Percentiles rank a stretch among this genome's conserved stretches.
Conservation (phyloP, 495 filamentous ascomycete genomes). For the Hypoxylon rickii region DNA sequence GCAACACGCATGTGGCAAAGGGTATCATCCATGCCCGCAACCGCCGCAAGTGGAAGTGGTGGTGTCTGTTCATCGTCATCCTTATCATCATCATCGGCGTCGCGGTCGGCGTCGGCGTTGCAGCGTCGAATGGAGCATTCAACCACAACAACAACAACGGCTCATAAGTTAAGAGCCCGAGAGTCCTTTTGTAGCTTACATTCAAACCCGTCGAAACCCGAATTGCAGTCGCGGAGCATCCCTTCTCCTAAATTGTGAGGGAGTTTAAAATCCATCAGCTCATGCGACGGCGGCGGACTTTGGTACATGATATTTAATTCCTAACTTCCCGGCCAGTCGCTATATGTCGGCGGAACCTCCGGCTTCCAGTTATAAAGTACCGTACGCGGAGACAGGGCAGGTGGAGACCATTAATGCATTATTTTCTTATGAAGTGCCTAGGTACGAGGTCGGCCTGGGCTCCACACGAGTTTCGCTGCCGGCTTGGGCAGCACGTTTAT, state of each 20-base stretch:
- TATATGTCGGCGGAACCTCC: slow-evolving; percentile 14
- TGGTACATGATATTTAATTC: slow-evolving; percentile 25
- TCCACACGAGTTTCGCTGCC: slow-evolving; percentile 14
- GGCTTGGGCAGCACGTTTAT: slow-evolving; percentile 11
- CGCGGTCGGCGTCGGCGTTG: slow-evolving; percentile 51
- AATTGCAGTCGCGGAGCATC: too few species aligned
- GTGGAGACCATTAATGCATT: slow-evolving; percentile 27
- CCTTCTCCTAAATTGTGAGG: too few species aligned
- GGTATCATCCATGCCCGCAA: slow-evolving; percentile 62
- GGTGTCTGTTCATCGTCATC: slow-evolving; percentile 63
- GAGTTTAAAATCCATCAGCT: slow-evolving; percentile 1
- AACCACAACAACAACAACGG: too few species aligned
- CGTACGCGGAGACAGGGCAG: background rate
- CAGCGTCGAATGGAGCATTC: slow-evolving; percentile 14
- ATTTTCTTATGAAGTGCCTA: slow-evolving; percentile 4
- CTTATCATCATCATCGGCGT: slow-evolving; percentile 57
- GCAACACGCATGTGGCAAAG: slow-evolving; percentile 63
- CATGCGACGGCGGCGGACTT: slow-evolving; percentile 11
- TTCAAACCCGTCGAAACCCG: too few species aligned
- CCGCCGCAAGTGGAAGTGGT: slow-evolving; percentile 72
- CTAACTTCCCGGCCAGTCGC: slow-evolving; percentile 16
- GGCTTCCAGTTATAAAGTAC: slow-evolving; percentile 5
- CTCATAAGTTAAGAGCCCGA: background rate
- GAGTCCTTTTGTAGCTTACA: background rate
- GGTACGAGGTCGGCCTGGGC: slow-evolving; percentile 20